Conservation (phyloP, 345 rosid genomes). For the Lepidium africanum region DNA sequence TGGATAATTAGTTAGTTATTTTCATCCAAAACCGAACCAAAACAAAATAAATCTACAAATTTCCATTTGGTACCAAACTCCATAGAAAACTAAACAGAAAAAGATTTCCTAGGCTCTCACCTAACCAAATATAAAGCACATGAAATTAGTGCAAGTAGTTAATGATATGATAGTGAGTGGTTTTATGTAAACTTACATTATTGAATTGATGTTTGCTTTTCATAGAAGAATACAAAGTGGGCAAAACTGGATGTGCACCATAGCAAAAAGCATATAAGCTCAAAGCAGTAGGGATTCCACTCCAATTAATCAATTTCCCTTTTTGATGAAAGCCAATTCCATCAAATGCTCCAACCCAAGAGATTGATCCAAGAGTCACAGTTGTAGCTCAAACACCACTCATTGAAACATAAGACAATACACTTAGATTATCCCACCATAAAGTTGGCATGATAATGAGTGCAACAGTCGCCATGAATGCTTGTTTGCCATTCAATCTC, state of each 20-base stretch:
- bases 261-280: conserved; percentile 41
- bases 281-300: conserved; percentile 37
- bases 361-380: conserved; percentile 32
- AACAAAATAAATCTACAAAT: background rate
- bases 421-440: conserved; percentile 31
- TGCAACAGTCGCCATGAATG: conserved; percentile 28
- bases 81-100: background rate
- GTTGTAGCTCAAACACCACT: conserved; percentile 38
- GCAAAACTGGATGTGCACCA: conserved; percentile 40
- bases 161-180: background rate
- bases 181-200: conserved; percentile 18
- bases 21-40: background rate
- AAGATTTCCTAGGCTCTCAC: background rate
- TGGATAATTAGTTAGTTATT: background rate
- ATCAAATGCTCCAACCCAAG: conserved; percentile 28
- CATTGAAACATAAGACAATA: conserved; percentile 42
- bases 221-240: conserved; percentile 44
- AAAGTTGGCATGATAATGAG: conserved; percentile 35
- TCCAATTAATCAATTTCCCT: conserved; percentile 26
- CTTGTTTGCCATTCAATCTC: conserved; percentile 22
- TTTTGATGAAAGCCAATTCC: conserved; percentile 31
- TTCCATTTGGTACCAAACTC: background rate
- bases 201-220: conserved; percentile 35
- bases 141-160: background rate
- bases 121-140: background rate